phyloP scores from a whole-genome alignment of 2,329 filamentous ascomycete genomes.

The Arthrinium puccinioides region DNA sequence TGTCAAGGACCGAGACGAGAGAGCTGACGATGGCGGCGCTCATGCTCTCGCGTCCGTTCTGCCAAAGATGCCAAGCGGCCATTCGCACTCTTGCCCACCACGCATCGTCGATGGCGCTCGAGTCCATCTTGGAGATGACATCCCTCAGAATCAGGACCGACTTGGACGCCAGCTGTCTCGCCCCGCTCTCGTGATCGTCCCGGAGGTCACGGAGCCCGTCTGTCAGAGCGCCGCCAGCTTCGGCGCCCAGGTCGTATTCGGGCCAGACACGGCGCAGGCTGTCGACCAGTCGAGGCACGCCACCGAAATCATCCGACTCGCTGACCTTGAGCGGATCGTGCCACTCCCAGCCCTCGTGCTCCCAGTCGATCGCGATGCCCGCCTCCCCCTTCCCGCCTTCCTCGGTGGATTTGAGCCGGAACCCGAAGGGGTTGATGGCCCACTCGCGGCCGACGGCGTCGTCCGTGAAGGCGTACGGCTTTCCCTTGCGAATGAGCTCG shows the following conservation, averaged over 20 bases:
- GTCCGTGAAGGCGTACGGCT: slow-evolving; percentile 51
- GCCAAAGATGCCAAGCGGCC: slow-evolving; percentile 56
- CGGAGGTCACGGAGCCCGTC: slow-evolving; percentile 41
- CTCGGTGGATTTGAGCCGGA: slow-evolving; percentile 34
- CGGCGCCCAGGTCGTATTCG: slow-evolving; percentile 39
- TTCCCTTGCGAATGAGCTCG: slow-evolving; percentile 47
- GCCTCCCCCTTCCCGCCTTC: slow-evolving; percentile 31
- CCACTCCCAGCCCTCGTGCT: slow-evolving; percentile 54
- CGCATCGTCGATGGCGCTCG: slow-evolving; percentile 18
- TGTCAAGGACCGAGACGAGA: slow-evolving; percentile 37
- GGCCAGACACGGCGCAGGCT: slow-evolving; percentile 54
- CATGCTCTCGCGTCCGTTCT: slow-evolving; percentile 61
- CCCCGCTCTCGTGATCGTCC: slow-evolving; percentile 51
- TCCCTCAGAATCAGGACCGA: slow-evolving; percentile 43
- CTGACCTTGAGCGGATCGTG: slow-evolving; percentile 43
- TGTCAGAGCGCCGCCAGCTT: slow-evolving; percentile 37
- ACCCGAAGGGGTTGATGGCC: slow-evolving; percentile 58
- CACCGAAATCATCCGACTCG: slow-evolving; percentile 36
- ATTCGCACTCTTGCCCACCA: slow-evolving; percentile 52
- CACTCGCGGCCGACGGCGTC: slow-evolving; percentile 46
- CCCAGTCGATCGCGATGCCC: slow-evolving; percentile 51
- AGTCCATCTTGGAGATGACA: slow-evolving; percentile 29
- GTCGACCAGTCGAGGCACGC: slow-evolving; percentile 50
- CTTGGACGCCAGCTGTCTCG: slow-evolving; percentile 47
- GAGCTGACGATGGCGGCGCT: slow-evolving; percentile 48